Percentiles rank a stretch among this genome's conserved stretches.
These are phyloP conservation scores for Glycyrrhiza uralensis DNA, from an alignment of 306 rosid genomes.

Conservation along the genomic window DNA sequence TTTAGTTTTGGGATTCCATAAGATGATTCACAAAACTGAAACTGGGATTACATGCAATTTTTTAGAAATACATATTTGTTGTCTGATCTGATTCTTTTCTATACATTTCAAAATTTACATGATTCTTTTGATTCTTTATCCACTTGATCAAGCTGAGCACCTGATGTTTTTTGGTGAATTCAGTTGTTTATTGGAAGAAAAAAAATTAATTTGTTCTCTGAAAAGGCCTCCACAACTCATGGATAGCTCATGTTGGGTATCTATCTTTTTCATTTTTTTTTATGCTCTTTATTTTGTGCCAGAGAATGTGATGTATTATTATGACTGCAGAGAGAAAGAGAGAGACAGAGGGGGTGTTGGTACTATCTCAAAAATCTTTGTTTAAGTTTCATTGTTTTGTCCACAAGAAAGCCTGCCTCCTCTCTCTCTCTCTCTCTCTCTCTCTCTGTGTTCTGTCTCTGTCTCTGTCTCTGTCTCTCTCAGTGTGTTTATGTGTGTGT, in stretches of 20 bases:
- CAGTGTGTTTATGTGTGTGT: slow-evolving; percentile 1
- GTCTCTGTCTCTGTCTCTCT: neutral
- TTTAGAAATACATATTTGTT: slow-evolving; percentile 13
- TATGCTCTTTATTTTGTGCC: slow-evolving; percentile 33
- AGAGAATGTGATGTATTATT: slow-evolving; percentile 46
- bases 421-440: slow-evolving; percentile 2
- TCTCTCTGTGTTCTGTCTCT: slow-evolving; percentile 15
- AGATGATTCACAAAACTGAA: slow-evolving; percentile 15
- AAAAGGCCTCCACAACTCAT: slow-evolving; percentile 39
- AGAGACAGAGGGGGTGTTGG: slow-evolving; percentile 21
- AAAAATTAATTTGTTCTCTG: slow-evolving; percentile 13
- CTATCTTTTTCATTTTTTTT: slow-evolving; percentile 17
- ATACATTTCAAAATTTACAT: slow-evolving; percentile 26
- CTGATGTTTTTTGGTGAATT: neutral
- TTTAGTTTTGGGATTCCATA: slow-evolving; percentile 14
- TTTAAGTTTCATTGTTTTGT: slow-evolving; percentile 51
- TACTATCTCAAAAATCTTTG: slow-evolving; percentile 39
- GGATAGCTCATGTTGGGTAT: slow-evolving; percentile 52
- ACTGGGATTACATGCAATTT: slow-evolving; percentile 32
- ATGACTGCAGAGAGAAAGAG: slow-evolving; percentile 28
- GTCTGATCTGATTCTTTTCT: slow-evolving; percentile 19
- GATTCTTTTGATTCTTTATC: slow-evolving; percentile 49
- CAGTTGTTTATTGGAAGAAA: slow-evolving; percentile 28
- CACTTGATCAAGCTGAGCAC: slow-evolving; percentile 14
- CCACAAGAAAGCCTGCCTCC: slow-evolving; percentile 48